Conservation (phyloP, 306 rosid genomes). For the Sicyos baderoa region DNA sequence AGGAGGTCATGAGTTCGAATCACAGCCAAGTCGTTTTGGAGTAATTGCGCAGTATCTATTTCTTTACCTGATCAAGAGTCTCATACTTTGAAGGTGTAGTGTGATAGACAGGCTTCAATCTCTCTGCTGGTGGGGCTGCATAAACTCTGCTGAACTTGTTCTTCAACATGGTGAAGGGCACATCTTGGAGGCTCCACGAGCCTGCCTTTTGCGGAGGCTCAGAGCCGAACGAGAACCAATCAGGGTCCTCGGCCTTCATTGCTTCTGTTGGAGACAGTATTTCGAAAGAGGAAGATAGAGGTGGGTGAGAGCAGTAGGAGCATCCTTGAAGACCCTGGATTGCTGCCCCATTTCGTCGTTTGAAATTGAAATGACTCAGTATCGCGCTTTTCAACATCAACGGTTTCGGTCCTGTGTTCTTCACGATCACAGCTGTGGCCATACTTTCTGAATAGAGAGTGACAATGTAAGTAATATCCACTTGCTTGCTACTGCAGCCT, state of each 20-base stretch:
- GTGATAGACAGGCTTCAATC: slow-evolving; percentile 57
- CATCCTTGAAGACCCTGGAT: slow-evolving; percentile 73
- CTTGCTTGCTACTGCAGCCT: slow-evolving; percentile 34
- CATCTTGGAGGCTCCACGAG: slow-evolving; percentile 56
- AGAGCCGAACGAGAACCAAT: slow-evolving; percentile 52
- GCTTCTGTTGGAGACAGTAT: slow-evolving; percentile 46
- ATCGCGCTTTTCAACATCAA: slow-evolving; percentile 56
- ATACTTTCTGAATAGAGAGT: slow-evolving; percentile 70
- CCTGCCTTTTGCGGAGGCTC: slow-evolving; percentile 55
- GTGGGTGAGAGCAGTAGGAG: slow-evolving; percentile 57
- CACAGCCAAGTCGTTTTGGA: too few species aligned
- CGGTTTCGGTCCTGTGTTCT: slow-evolving; percentile 55
- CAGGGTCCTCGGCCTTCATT: slow-evolving; percentile 41
- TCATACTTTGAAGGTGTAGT: slow-evolving; percentile 87
- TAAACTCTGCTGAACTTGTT: slow-evolving; percentile 79
- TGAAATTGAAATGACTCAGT: slow-evolving; percentile 65
- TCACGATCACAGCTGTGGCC: slow-evolving; percentile 77
- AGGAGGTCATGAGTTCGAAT: too few species aligned
- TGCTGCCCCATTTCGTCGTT: slow-evolving; percentile 59
- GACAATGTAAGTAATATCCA: slow-evolving; percentile 67
- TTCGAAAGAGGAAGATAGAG: slow-evolving; percentile 67
- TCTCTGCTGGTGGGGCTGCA: slow-evolving; percentile 73
- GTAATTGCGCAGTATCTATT: background rate
- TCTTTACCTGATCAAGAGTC: slow-evolving; percentile 70
- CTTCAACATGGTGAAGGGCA: slow-evolving; percentile 64